These are phyloP conservation scores for Stachybotrys echinatus DNA, from an alignment of 2,329 filamentous ascomycete genomes.

Conservation along the genomic window DNA sequence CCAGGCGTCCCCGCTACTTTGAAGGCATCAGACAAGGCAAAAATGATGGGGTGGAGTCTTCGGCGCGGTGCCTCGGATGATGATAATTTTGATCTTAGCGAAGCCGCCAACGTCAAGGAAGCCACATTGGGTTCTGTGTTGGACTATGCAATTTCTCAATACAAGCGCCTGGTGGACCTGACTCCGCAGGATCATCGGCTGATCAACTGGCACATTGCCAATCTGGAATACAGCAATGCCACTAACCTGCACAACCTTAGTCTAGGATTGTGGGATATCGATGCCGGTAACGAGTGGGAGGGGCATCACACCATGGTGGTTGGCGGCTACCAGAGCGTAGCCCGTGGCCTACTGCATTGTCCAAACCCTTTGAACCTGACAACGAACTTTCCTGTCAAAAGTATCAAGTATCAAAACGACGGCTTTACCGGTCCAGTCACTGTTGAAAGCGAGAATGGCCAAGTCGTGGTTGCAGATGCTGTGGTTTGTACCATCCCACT, in stretches of 20 bases:
- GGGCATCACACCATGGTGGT: conserved; percentile 90
- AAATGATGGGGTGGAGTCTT: conserved; percentile 76
- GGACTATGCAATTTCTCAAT: conserved; percentile 86
- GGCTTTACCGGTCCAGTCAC: conserved; percentile 43
- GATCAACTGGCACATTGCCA: conserved; percentile 97
- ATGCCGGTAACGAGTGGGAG: conserved; percentile 96
- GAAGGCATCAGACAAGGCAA: conserved; percentile 72
- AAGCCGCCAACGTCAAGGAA: conserved; percentile 54
- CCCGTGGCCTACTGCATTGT: conserved; percentile 75
- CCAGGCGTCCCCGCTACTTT: conserved; percentile 63
- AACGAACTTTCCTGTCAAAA: conserved; percentile 66
- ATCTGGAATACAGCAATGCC: conserved; percentile 96
- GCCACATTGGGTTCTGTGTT: conserved; percentile 87
- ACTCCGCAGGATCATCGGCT: conserved; percentile 82
- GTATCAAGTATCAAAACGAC: conserved; percentile 58
- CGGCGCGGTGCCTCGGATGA: conserved; percentile 57
- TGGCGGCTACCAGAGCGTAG: conserved; percentile 89
- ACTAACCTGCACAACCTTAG: conserved; percentile 83
- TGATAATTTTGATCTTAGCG: conserved; percentile 66
- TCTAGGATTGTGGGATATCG: conserved; percentile 90
- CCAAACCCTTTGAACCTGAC: conserved; percentile 74
- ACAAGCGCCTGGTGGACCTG: conserved; percentile 75
- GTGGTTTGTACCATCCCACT: conserved; percentile 88
- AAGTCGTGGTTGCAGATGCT: conserved; percentile 74
- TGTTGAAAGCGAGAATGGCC: conserved; percentile 74